Evolutionary conservation across 148 eudicot genomes (phyloP).

Genomic region (Persicaria tinctoria): DNA sequence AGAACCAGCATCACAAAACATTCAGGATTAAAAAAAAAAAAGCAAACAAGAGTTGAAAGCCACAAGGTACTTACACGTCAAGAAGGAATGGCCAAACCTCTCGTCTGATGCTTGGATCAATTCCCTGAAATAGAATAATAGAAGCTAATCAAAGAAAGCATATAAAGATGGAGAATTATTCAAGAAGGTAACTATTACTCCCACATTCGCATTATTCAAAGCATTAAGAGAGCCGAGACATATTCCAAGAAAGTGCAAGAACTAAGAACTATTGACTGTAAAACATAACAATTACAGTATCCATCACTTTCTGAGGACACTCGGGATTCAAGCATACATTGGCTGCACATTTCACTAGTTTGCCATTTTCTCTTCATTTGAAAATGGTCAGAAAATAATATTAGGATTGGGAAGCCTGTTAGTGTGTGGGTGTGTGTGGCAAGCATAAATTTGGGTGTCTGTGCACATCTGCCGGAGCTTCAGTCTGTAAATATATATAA

Average conservation of each 20-base stretch:
- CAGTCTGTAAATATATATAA: not conserved
- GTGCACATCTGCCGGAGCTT: too few species aligned
- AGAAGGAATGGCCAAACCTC: constrained; percentile 70
- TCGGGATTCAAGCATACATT: not conserved
- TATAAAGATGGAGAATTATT: not conserved
- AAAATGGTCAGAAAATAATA: not conserved
- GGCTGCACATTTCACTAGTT: not conserved
- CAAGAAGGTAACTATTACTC: not conserved
- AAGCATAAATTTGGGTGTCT: too few species aligned
- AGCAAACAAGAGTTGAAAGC: not conserved
- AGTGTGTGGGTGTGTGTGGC: not conserved
- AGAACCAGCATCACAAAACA: not conserved
- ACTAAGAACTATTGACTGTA: too few species aligned
- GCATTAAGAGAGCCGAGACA: not conserved
- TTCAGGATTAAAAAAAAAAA: not conserved
- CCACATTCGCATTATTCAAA: not conserved
- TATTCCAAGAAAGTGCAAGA: not conserved
- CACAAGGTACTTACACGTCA: constrained; percentile 39
- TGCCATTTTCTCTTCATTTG: not conserved
- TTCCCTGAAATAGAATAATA: constrained; percentile 31
- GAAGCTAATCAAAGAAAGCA: not conserved
- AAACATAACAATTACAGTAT: not conserved
- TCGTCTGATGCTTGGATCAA: constrained; percentile 49
- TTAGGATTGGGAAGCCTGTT: not conserved
- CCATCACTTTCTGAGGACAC: not conserved